Evolutionary conservation across 768 basidiomycete species (phyloP), one percentile per base, ranked within the genome.

Genomic region (Lactarius pseudohatsudake): DNA sequence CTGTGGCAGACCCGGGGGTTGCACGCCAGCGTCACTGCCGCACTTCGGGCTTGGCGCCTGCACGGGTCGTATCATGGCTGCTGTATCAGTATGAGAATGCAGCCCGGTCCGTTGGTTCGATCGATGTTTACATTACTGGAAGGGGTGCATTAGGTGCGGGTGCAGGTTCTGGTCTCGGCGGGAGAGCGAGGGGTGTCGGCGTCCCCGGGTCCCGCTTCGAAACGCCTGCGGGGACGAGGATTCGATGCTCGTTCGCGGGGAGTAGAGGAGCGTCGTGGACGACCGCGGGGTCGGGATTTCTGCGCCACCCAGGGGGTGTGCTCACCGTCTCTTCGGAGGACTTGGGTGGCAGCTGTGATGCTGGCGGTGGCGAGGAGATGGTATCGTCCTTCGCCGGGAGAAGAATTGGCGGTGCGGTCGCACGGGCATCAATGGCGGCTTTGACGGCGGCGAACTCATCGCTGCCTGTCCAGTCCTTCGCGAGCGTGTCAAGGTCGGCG

Each of bases 381-480:
- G 9, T 2, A 26, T 59, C 45, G 26, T 54, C 69, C 13, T 63
- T 43, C 7, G 61, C 41, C 20, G 68, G 65, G 4, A 62, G 62
- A 18, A 66, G 57, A 20, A 69, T 41, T 20, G 61, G 65, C 53
- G 58, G 55, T 8, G 61, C 8, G 1, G 30, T 64, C 47, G 36
- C 64, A 22, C 59, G 73, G 36, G 59, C 45, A 6, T 66, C 70
- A 15, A 71, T 61, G 36, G 65, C 61, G 3, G 41, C 54, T 28
- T 56, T 62, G 32, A 75, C 70, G 6, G 53, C 64, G 9, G 54
- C 43, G 30, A 73, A 66, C 36, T 70, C 74, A 8, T 71, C 58
- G 45, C 60, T 72, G 38, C 74, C 74, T 6, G 65, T 66, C 74
- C 69, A 72, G 8, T 53, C 58, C 20, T 61, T 66, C 38, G 67